These are phyloP conservation scores for Penicillium nucicola DNA, from an alignment of 495 filamentous ascomycete species.

Conservation along the genomic window DNA sequence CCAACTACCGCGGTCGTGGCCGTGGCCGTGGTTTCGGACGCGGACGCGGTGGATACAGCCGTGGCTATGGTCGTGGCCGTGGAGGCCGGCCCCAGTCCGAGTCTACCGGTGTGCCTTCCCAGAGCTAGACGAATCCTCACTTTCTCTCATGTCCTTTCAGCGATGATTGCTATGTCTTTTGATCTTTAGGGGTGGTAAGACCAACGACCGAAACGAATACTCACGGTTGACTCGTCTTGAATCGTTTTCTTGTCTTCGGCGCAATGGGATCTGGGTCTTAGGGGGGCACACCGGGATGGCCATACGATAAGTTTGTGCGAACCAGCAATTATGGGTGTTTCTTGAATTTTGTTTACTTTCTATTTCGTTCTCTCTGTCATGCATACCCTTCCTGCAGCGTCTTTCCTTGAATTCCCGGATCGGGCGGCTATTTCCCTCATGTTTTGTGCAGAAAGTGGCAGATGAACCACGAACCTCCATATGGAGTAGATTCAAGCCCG, in stretches of 20 bases:
- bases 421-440: constrained; percentile 13
- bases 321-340: constrained; percentile 19
- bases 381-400: constrained; percentile 27
- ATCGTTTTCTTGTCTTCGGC: constrained; percentile 26
- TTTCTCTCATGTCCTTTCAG: constrained; percentile 6
- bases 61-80: constrained; percentile 30
- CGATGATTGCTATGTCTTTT: constrained; percentile 17
- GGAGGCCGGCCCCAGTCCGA: constrained; percentile 37
- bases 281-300: constrained; percentile 26
- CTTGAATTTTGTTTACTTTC: constrained; percentile 8
- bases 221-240: constrained; percentile 19
- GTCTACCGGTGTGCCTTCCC: constrained; percentile 42
- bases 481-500: constrained; percentile 3
- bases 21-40: constrained; percentile 53
- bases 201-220: constrained; percentile 26
- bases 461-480: constrained; percentile 1
- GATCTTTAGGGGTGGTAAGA: constrained; percentile 15
- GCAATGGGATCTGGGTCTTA: constrained; percentile 23
- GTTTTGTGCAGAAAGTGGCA: constrained; percentile 7
- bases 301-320: constrained; percentile 14
- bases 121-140: constrained; percentile 23
- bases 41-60: constrained; percentile 54
- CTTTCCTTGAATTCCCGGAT: constrained; percentile 17
- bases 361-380: constrained; percentile 11
- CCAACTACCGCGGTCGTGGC: constrained; percentile 67